Evolutionary conservation across 768 basidiomycete genomes (phyloP).

Genomic region (Psilocybe azurescens): DNA sequence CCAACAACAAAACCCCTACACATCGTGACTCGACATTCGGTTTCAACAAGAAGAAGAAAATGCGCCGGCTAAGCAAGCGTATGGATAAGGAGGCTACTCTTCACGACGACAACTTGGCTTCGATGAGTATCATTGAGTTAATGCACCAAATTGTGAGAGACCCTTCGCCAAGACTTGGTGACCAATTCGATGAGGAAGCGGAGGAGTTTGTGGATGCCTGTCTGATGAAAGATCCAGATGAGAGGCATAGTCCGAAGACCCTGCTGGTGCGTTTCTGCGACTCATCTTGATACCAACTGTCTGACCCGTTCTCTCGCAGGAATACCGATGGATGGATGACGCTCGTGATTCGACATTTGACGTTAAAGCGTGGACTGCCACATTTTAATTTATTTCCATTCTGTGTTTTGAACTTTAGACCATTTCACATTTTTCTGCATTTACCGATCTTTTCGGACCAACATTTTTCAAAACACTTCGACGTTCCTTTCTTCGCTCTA

Average conservation of each 20-base stretch:
- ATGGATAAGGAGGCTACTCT: constrained; percentile 58
- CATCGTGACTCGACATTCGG: constrained; percentile 36
- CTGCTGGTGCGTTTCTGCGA: constrained; percentile 61
- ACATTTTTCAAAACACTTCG: no score
- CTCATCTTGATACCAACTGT: neutral
- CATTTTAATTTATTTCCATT: constrained; percentile 45
- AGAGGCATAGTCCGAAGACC: constrained; percentile 85
- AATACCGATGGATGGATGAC: constrained; percentile 74
- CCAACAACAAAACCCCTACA: constrained; percentile 35
- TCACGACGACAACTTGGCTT: constrained; percentile 86
- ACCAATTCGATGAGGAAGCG: constrained; percentile 70
- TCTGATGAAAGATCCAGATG: constrained; percentile 86
- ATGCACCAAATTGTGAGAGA: constrained; percentile 99
- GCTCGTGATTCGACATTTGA: constrained; percentile 67
- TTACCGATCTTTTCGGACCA: no score
- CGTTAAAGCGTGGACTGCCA: constrained; percentile 77
- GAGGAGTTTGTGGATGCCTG: constrained; percentile 91
- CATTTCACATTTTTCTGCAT: no score
- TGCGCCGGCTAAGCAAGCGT: constrained; percentile 81
- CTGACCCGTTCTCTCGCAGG: constrained; percentile 40
- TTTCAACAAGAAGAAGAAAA: constrained; percentile 48
- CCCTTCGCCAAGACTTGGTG: constrained; percentile 86
- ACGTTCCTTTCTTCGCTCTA: no score
- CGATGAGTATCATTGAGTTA: constrained; percentile 97
- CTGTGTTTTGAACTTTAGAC: no score